Evolutionary conservation across 179 eudicot genomes (phyloP).

Genomic region (Corrigiola litoralis): DNA sequence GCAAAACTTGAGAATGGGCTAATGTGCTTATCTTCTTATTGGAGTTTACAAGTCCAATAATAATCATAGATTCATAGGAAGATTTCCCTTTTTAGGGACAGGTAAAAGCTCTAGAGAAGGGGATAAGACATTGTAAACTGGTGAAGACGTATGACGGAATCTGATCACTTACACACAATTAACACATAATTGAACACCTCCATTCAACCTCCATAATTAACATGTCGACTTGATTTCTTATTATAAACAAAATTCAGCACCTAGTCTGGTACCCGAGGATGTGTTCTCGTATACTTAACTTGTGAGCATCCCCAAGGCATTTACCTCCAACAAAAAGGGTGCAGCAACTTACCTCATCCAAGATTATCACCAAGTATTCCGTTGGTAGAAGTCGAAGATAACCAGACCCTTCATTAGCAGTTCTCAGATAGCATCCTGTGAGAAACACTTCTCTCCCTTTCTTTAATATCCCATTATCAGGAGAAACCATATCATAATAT

Average conservation of each 20-base stretch:
- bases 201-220: not conserved
- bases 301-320: not conserved
- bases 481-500: slow-evolving; percentile 71
- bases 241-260: too few relatives aligned
- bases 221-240: too few relatives aligned
- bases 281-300: not conserved
- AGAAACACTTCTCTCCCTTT: slow-evolving; percentile 82
- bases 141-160: not conserved
- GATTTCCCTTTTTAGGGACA: not conserved
- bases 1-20: not conserved
- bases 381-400: slow-evolving; percentile 75
- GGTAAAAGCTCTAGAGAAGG: not conserved
- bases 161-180: not conserved
- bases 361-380: slow-evolving; percentile 72
- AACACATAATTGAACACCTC: not conserved
- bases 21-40: not conserved
- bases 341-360: slow-evolving; percentile 67
- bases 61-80: not conserved
- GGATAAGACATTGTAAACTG: not conserved
- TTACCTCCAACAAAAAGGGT: not conserved
- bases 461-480: slow-evolving; percentile 68
- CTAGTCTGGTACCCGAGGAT: not conserved
- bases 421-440: slow-evolving; percentile 93
- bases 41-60: not conserved
- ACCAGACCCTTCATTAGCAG: slow-evolving; percentile 55